A percentile compares a stretch with the other conserved stretches of the same genome.
These are phyloP conservation scores for Candida chilensis DNA, from an alignment of 805 yeast species.

Conservation along the genomic window DNA sequence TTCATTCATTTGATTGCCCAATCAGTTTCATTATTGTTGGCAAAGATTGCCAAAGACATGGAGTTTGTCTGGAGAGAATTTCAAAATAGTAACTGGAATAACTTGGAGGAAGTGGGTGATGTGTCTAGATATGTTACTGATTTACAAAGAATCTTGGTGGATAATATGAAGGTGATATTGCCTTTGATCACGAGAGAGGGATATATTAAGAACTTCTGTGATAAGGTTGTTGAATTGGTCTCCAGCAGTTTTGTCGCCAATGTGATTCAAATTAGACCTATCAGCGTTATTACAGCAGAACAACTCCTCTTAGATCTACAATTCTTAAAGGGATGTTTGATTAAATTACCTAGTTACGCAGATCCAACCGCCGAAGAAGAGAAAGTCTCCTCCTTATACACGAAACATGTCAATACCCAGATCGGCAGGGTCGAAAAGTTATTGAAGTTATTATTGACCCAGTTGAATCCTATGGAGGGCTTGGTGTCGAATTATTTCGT, in stretches of 20 bases:
- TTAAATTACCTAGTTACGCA: slow-evolving; percentile 28
- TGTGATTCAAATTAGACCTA: slow-evolving; percentile 56
- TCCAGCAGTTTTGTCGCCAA: slow-evolving; percentile 46
- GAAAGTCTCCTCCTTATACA: slow-evolving; percentile 17
- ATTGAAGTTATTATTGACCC: slow-evolving; percentile 60
- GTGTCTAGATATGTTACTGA: slow-evolving; percentile 65
- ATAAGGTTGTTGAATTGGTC: slow-evolving; percentile 61
- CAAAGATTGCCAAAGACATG: slow-evolving; percentile 50
- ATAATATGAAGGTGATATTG: slow-evolving; percentile 36
- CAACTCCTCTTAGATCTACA: slow-evolving; percentile 73
- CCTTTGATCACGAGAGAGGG: slow-evolving; percentile 59
- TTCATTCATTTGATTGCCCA: slow-evolving; percentile 51
- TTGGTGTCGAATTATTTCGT: slow-evolving; percentile 59
- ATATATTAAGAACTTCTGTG: slow-evolving; percentile 66
- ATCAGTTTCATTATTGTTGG: slow-evolving; percentile 45
- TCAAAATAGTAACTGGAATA: slow-evolving; percentile 64
- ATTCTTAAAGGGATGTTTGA: slow-evolving; percentile 46
- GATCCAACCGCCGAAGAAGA: slow-evolving; percentile 29
- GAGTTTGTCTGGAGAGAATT: slow-evolving; percentile 80
- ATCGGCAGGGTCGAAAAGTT: slow-evolving; percentile 44
- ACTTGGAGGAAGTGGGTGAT: slow-evolving; percentile 54
- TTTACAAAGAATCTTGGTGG: slow-evolving; percentile 35
- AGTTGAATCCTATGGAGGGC: slow-evolving; percentile 49
- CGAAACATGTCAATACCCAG: slow-evolving; percentile 33
- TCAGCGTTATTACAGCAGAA: slow-evolving; percentile 64